These are phyloP conservation scores for Penicillium janthinellum DNA, from an alignment of 2,329 filamentous ascomycete species.

Conservation along the genomic window DNA sequence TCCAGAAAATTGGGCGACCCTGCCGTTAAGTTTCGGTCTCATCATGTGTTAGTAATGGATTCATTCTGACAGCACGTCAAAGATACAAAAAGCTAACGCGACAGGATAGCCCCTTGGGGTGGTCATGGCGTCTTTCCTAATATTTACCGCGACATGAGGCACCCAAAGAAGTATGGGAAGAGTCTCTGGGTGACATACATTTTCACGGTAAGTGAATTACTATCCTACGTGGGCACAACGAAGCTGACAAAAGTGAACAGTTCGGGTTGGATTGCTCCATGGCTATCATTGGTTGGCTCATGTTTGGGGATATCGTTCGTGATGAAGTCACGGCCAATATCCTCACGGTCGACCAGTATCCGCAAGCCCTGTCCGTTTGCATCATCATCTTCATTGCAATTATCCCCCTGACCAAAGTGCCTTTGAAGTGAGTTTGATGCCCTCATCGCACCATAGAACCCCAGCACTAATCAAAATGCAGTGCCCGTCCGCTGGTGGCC, in stretches of 20 bases:
- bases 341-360: constrained; percentile 72
- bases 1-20: constrained; percentile 79
- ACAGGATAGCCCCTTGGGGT: constrained; percentile 61
- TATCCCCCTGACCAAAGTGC: constrained; percentile 94
- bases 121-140: constrained; percentile 81
- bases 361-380: constrained; percentile 69
- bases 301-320: constrained; percentile 88
- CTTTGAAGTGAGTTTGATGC: constrained; percentile 62
- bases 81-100: not conserved
- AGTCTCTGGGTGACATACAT: constrained; percentile 79
- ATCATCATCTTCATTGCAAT: constrained; percentile 87
- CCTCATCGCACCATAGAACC: not conserved
- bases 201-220: constrained; percentile 65
- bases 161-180: constrained; percentile 77
- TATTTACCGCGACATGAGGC: constrained; percentile 74
- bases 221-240: not conserved
- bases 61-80: not conserved
- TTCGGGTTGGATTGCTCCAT: constrained; percentile 80
- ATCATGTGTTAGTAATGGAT: constrained; percentile 66
- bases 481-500: constrained; percentile 79
- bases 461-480: constrained; percentile 34
- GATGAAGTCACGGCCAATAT: constrained; percentile 94
- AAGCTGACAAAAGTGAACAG: constrained; percentile 41
- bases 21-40: constrained; percentile 86
- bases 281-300: constrained; percentile 80